A percentile compares a stretch with the other conserved stretches of the same genome.
Conservation (phyloP, 228 moss, liverwort and hornwort genomes). For the Sphagnum fallax region DNA sequence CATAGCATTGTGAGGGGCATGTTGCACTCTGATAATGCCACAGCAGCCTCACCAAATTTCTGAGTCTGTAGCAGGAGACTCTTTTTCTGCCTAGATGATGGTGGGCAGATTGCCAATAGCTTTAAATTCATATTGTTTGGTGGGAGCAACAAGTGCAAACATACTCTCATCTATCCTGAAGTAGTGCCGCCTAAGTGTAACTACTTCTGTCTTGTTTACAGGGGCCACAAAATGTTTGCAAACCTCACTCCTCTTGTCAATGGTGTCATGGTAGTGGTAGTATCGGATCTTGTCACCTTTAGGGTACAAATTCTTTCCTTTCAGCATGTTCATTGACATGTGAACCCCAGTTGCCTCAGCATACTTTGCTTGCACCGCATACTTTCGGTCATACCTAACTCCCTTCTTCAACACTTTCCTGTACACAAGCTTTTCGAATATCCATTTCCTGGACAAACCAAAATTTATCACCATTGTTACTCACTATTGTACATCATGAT, state of each 20-base stretch:
- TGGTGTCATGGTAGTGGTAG: conserved; percentile 55
- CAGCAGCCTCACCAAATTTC: too few species aligned
- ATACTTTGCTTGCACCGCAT: conserved; percentile 25
- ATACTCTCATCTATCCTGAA: conserved; percentile 36
- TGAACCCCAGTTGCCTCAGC: conserved; percentile 56
- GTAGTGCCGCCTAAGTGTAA: neutral
- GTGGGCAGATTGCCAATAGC: conserved; percentile 25
- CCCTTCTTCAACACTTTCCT: conserved; percentile 21
- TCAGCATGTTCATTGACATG: conserved; percentile 55
- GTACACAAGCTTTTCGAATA: conserved; percentile 43
- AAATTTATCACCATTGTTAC: too few species aligned
- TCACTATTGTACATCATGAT: too few species aligned
- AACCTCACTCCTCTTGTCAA: conserved; percentile 36
- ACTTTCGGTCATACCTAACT: conserved; percentile 44
- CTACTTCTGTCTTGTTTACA: conserved; percentile 23
- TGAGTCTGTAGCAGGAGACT: too few species aligned
- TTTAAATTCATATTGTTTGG: conserved; percentile 31
- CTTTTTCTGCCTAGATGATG: conserved; percentile 17
- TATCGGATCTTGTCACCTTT: conserved; percentile 28
- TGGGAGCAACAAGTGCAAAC: conserved; percentile 4
- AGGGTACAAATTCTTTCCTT: conserved; percentile 32
- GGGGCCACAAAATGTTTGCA: conserved; percentile 18
- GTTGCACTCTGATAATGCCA: too few species aligned
- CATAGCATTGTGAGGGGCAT: too few species aligned
- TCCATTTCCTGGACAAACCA: conserved; percentile 29